A percentile compares a stretch with the other conserved stretches of the same genome.
Conservation (phyloP, 2,329 filamentous ascomycete genomes). For the Pseudogymnoascus sp. region DNA sequence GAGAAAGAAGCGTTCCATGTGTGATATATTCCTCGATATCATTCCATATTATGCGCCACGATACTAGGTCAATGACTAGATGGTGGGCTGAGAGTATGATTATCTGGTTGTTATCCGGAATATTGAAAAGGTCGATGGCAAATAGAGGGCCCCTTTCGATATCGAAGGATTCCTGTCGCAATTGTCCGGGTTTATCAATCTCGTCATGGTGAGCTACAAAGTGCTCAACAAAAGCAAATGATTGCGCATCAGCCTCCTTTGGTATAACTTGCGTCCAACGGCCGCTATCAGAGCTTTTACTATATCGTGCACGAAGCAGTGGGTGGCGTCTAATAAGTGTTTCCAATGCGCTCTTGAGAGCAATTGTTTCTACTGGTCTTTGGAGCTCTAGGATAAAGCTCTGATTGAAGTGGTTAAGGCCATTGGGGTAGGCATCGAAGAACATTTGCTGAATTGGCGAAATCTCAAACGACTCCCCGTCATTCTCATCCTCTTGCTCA, state of each 20-base stretch:
- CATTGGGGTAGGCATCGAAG: constrained; percentile 19
- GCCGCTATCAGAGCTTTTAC: constrained; percentile 22
- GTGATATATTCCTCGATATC: constrained; percentile 33
- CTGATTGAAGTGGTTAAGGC: constrained; percentile 25
- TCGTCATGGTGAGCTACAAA: constrained; percentile 33
- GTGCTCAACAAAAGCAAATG: constrained; percentile 38
- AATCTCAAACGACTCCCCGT: constrained; percentile 17
- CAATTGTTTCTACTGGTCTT: background rate
- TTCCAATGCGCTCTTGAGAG: constrained; percentile 25
- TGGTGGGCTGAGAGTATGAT: constrained; percentile 23
- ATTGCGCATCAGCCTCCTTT: constrained; percentile 17
- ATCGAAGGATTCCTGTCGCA: constrained; percentile 31
- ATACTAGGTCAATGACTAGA: constrained; percentile 32
- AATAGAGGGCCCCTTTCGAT: constrained; percentile 19
- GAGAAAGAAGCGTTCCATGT: background rate
- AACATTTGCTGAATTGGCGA: constrained; percentile 27
- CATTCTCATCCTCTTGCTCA: constrained; percentile 11
- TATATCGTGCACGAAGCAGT: constrained; percentile 36
- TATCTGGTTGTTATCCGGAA: constrained; percentile 14
- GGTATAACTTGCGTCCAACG: constrained; percentile 32
- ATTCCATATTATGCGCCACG: constrained; percentile 35
- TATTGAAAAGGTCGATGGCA: constrained; percentile 21
- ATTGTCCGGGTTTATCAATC: constrained; percentile 23
- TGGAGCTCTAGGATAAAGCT: constrained; percentile 22
- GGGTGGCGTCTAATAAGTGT: constrained; percentile 33